A percentile compares a stretch with the other conserved stretches of the same genome.
Conservation (phyloP, 2,329 filamentous ascomycete species). For the Talaromyces sp. region DNA sequence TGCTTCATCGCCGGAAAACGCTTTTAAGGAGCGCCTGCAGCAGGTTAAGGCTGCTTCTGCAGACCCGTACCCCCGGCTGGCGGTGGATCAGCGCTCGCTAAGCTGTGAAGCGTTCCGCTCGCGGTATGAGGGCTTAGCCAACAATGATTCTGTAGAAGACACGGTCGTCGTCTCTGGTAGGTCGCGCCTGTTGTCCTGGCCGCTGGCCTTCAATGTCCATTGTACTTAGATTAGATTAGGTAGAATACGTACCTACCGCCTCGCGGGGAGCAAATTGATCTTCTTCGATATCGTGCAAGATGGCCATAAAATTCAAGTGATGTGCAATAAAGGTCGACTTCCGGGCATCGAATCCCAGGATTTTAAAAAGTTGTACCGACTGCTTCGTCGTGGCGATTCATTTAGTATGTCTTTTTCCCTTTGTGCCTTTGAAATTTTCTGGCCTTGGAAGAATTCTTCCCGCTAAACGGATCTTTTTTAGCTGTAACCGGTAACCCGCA, state of each 20-base stretch:
- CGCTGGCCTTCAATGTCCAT: constrained; percentile 17
- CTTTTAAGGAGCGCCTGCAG: constrained; percentile 40
- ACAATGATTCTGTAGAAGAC: constrained; percentile 46
- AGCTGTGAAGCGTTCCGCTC: constrained; percentile 41
- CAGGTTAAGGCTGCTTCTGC: constrained; percentile 38
- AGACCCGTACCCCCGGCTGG: constrained; percentile 44
- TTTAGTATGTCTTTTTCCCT: constrained; percentile 63
- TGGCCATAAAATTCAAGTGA: constrained; percentile 71
- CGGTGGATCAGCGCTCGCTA: constrained; percentile 32
- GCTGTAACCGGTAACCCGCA: constrained; percentile 72
- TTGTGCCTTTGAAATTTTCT: not conserved
- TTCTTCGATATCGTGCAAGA: constrained; percentile 82
- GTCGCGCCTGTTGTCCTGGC: constrained; percentile 32
- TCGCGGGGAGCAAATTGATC: constrained; percentile 73
- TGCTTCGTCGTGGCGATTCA: constrained; percentile 79
- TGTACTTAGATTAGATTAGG: constrained; percentile 59
- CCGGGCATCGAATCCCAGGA: constrained; percentile 41
- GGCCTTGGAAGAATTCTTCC: not conserved
- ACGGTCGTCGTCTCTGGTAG: constrained; percentile 48
- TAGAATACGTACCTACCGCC: constrained; percentile 72
- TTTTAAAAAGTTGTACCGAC: constrained; percentile 64
- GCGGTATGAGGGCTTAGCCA: constrained; percentile 39
- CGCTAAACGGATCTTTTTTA: constrained; percentile 32
- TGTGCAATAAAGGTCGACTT: constrained; percentile 65
- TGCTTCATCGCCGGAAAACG: constrained; percentile 35